Base-by-base conservation (phyloP, 2,329 filamentous ascomycete species). In the Diplocarpon rosae region DNA sequence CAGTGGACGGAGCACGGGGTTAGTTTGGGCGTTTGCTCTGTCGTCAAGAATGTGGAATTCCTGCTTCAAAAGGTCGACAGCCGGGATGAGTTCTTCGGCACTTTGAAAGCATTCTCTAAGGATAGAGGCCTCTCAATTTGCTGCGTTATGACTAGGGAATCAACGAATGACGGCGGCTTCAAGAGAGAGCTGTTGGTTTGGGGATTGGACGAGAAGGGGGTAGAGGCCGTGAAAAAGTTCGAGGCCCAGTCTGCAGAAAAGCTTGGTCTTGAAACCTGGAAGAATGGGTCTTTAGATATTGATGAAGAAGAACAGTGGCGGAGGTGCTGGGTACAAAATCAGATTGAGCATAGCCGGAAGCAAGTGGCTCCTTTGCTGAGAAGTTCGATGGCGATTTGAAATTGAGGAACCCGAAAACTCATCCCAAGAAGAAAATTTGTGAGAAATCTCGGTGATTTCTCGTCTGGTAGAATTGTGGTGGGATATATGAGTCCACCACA, bases 311-410 rank as follows among this genome's bases (percentile, higher is more conserved):
- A 56, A 1, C 59, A 67, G 40, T 75, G 70, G 67, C 70, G 77
- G 54, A 69, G 67, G 48, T 75, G 77, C 17, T 90, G 85, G 85
- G 68, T 65, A 54, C 85, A 90, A 65, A 67, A 70, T 15, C 71
- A 73, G 49, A 56, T 82, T 34, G 72, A 73, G 36, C 66, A 75
- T 46, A 82, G 78, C 55, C 67, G 80, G 52, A 83, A 84, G 63
- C 79, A 86, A 61, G 71, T 90, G 20, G 80, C 76, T 28, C 76
- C 83, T 11, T 68, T 84, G 53, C 56, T 84, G 57, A 72, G 78
- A 51, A 71, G 69, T 29, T 40, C 37, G 15, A 24, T 39, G 42
- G 38, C 41, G 17, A n/a, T 35, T 35, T 15, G 16, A 29, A 1
- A 35, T 42, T 29, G 20, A 24, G 20, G 3, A 24, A 4, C 20